Evolutionary conservation across 2,329 filamentous ascomycete genomes (phyloP).

Genomic region (Trichoderma asperellum): DNA sequence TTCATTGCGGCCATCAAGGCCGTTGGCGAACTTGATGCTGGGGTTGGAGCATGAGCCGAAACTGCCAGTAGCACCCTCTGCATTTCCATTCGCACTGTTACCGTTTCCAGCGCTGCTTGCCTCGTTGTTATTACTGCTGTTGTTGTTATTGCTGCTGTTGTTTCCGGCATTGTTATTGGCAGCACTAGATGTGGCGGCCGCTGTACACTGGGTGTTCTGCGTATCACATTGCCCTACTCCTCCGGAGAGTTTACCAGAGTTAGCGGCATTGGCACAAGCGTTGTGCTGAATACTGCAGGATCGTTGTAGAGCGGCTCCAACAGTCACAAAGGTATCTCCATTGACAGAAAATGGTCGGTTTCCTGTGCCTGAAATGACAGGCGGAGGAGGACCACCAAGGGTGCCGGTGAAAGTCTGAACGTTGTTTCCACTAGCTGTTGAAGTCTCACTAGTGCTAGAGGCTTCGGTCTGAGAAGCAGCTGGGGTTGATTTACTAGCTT

Average conservation of each 20-base stretch:
- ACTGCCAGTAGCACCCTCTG: not conserved
- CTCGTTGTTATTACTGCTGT: not conserved
- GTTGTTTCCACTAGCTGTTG: not conserved
- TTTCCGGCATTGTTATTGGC: not conserved
- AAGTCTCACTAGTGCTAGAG: not conserved
- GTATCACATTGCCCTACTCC: conserved; percentile 39
- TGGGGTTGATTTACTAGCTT: not conserved
- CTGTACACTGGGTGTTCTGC: not conserved
- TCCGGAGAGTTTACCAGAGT: conserved; percentile 50
- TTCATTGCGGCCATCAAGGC: conserved; percentile 5
- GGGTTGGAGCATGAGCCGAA: conserved; percentile 10
- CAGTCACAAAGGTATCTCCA: conserved; percentile 60
- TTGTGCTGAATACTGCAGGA: conserved; percentile 68
- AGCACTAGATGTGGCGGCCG: not conserved
- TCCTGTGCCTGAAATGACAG: conserved; percentile 25
- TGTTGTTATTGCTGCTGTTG: not conserved
- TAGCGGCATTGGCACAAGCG: conserved; percentile 61
- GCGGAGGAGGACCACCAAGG: not conserved
- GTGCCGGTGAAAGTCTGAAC: not conserved
- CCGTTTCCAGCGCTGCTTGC: not conserved
- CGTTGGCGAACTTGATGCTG: conserved; percentile 11
- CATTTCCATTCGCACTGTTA: not conserved
- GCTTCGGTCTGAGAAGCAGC: not conserved
- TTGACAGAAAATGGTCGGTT: conserved; percentile 60
- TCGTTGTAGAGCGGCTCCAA: conserved; percentile 60